Conservation (phyloP, 2,329 filamentous ascomycete species). For the Cladophialophora bantiana region DNA sequence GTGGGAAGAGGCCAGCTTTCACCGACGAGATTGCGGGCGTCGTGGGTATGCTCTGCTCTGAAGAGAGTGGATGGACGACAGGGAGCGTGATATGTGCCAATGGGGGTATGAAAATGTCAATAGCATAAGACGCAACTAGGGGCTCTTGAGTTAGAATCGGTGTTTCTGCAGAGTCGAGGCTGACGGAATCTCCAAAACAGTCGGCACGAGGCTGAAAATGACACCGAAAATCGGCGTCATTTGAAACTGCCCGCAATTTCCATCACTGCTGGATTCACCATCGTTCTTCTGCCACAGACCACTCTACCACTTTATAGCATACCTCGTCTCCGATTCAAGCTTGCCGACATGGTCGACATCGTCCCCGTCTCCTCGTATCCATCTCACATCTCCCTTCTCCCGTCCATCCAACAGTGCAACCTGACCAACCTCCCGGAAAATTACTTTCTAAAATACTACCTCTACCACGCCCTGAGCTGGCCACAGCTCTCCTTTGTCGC, state of each 20-base stretch:
- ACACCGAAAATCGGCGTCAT: constrained; percentile 10
- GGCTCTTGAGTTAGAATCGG: not conserved
- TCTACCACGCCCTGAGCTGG: constrained; percentile 98
- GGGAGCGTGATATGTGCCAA: constrained; percentile 82
- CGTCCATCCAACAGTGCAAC: constrained; percentile 92
- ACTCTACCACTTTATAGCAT: not conserved
- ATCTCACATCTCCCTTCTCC: constrained; percentile 81
- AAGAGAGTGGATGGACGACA: constrained; percentile 78
- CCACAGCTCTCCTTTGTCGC: constrained; percentile 96
- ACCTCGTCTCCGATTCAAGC: not conserved
- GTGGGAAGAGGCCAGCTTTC: constrained; percentile 68
- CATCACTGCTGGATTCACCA: constrained; percentile 7
- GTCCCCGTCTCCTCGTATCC: constrained; percentile 55
- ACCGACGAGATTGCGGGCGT: constrained; percentile 76
- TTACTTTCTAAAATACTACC: constrained; percentile 99
- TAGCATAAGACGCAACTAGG: constrained; percentile 30
- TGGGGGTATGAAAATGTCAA: constrained; percentile 71
- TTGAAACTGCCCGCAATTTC: constrained; percentile 12
- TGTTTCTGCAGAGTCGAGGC: not conserved
- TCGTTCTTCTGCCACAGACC: constrained; percentile 8
- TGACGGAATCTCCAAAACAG: not conserved
- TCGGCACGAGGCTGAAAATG: constrained; percentile 5
- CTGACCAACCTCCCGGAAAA: constrained; percentile 99
- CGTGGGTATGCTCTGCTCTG: constrained; percentile 75
- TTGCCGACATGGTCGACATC: constrained; percentile 54